Evolutionary conservation across 768 basidiomycete species (phyloP), one percentile per base, ranked within the genome.

Genomic region (Tricholoma flavovirens): DNA sequence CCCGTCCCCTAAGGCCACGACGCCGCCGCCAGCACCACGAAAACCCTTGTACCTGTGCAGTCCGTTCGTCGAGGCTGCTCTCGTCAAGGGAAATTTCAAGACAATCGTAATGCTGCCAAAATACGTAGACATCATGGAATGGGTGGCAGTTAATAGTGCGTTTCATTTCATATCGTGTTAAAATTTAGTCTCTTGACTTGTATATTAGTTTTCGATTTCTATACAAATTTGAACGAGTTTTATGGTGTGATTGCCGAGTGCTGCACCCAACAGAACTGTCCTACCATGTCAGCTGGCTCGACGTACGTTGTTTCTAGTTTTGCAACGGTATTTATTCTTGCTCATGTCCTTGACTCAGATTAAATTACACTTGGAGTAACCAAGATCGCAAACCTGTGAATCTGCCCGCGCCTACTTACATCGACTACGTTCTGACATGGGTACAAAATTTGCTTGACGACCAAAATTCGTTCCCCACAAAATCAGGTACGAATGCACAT

Each of bases 361-460:
- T 98, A 70, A 95, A 88, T 69, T 98, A 98, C 75, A 93, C 93
- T 4, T 99, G 97, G 97, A 89, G 97, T 65, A 98, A 98, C 72
- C 88, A 92, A 67, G 91, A 89, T 70, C 90, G 92, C 53, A 93
- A 93, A 67, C 88, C 85, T 59, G 90, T 98, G 30, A 83, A 93
- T 63, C 78, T 99, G 0, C 88, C 97, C 15, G 96, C 96, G 12
- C 93, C 95, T 4, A 94, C 93, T 8, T 98, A 98, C 73, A 93
- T 98, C 60, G 97, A 98, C 77, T 98, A 96, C 68, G 96, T 98
- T 54, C 94, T 98, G 90, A 94, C 95, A 17, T 98, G 95, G 93
- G 83, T 97, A 4, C 96, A 98, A 69, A 95, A 95, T 66, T 77
- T 97, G 30, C 80, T 98, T 33, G 93, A 98, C 66, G 95, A 98